A percentile compares a stretch with the other conserved stretches of the same genome.
Evolutionary conservation across 2,329 filamentous ascomycete species (phyloP).

Genomic region (Cytospora chrysosperma): DNA sequence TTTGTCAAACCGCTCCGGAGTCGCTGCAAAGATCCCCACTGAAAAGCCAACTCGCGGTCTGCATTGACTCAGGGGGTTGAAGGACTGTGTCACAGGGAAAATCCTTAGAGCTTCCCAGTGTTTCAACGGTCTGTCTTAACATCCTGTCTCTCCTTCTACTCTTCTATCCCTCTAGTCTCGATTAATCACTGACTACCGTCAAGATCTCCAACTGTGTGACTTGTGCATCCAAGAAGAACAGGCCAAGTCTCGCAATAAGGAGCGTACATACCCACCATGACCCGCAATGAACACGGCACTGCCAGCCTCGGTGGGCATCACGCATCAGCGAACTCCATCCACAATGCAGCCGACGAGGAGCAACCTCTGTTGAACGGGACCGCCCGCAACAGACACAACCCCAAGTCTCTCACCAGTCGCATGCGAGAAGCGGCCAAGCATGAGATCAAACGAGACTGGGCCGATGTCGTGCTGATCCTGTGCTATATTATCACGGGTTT

Average conservation of each 20-base stretch:
- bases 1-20: too few species aligned
- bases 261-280: too few species aligned
- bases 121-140: not conserved
- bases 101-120: not conserved
- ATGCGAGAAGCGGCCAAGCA: slow-evolving; percentile 37
- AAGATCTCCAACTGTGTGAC: not conserved
- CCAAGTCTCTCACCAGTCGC: slow-evolving; percentile 25
- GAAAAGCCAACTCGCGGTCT: not conserved
- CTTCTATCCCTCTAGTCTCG: not conserved
- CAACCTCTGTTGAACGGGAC: slow-evolving; percentile 36
- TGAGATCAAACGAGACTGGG: slow-evolving; percentile 60
- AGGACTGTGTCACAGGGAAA: not conserved
- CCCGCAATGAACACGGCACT: slow-evolving; percentile 17
- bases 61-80: not conserved
- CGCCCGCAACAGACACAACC: slow-evolving; percentile 19
- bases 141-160: not conserved
- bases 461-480: slow-evolving; percentile 66
- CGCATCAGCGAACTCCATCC: slow-evolving; percentile 7
- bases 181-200: not conserved
- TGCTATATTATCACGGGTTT: slow-evolving; percentile 78
- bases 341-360: slow-evolving; percentile 31
- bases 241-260: not conserved
- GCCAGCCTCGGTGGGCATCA: slow-evolving; percentile 1
- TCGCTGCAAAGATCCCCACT: not conserved
- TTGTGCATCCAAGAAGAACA: not conserved